Evolutionary conservation across 768 basidiomycete species (phyloP).

Genomic region (Pleurotus salmoneostramineus): DNA sequence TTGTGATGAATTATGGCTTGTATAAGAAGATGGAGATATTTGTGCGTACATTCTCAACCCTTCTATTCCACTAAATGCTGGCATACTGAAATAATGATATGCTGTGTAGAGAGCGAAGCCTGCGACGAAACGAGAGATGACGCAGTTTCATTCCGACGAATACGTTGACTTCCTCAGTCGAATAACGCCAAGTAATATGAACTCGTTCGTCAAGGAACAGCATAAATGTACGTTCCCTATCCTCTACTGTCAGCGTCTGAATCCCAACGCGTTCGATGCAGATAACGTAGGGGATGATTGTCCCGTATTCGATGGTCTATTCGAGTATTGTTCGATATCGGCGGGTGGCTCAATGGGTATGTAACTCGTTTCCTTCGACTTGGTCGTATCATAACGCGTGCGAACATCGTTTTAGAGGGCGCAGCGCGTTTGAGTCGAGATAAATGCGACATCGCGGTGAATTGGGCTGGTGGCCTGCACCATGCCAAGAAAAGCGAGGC

Average conservation of each 20-base stretch:
- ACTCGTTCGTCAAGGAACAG: slow-evolving; percentile 89
- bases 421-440: slow-evolving; percentile 73
- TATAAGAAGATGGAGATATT: slow-evolving; percentile 99
- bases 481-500: slow-evolving; percentile 99
- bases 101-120: slow-evolving; percentile 94
- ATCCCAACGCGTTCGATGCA: neutral
- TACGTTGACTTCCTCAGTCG: slow-evolving; percentile 95
- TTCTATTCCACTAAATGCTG: too few relatives aligned
- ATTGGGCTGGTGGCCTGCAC: slow-evolving; percentile 98
- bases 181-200: slow-evolving; percentile 95
- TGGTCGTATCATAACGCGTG: neutral
- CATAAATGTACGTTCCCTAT: slow-evolving; percentile 84
- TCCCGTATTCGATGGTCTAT: slow-evolving; percentile 93
- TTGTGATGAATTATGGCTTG: slow-evolving; percentile 99
- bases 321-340: slow-evolving; percentile 95
- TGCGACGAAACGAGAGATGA: slow-evolving; percentile 99
- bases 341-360: slow-evolving; percentile 92
- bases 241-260: neutral
- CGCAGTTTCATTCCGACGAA: slow-evolving; percentile 98
- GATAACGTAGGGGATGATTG: slow-evolving; percentile 82
- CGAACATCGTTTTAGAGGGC: slow-evolving; percentile 30
- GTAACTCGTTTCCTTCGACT: slow-evolving; percentile 15
- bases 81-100: too few relatives aligned
- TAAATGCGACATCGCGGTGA: slow-evolving; percentile 92
- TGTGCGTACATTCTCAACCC: too few relatives aligned